Evolutionary conservation across 176 grass and related monocot genomes (phyloP).

Genomic region (Oryza nivara): DNA sequence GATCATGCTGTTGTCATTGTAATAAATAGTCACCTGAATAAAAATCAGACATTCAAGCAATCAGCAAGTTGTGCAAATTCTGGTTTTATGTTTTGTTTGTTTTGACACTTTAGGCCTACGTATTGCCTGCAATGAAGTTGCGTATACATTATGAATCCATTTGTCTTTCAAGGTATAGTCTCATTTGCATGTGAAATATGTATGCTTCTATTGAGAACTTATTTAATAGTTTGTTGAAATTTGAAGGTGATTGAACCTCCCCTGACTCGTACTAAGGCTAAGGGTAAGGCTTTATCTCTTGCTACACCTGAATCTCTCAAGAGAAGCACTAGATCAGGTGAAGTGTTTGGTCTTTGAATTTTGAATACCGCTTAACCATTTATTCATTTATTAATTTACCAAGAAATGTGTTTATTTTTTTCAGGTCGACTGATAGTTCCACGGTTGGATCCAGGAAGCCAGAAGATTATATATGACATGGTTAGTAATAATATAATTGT

Average conservation of each 20-base stretch:
- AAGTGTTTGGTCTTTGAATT: conserved; percentile 19
- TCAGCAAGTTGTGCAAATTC: neutral
- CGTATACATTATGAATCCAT: conserved; percentile 1
- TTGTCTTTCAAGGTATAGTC: conserved; percentile 1
- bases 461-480: conserved; percentile 36
- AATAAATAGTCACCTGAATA: neutral
- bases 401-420: conserved; percentile 6
- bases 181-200: conserved; percentile 16
- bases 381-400: conserved; percentile 23
- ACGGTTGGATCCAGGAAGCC: conserved; percentile 40
- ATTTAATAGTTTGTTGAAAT: conserved; percentile 13
- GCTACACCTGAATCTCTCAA: conserved; percentile 30
- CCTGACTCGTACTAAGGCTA: conserved; percentile 24
- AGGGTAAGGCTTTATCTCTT: conserved; percentile 9
- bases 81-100: neutral
- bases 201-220: neutral
- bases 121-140: conserved; percentile 3
- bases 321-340: conserved; percentile 41
- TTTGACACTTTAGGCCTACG: neutral
- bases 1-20: conserved; percentile 3
- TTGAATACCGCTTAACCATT: conserved; percentile 4
- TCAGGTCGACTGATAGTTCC: conserved; percentile 52
- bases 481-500: conserved; percentile 29
- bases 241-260: conserved; percentile 16
- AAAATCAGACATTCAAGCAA: conserved; percentile 6